Evolutionary conservation across 352 stramenopile species (phyloP).

Genomic region (Phytophthora fragariae): DNA sequence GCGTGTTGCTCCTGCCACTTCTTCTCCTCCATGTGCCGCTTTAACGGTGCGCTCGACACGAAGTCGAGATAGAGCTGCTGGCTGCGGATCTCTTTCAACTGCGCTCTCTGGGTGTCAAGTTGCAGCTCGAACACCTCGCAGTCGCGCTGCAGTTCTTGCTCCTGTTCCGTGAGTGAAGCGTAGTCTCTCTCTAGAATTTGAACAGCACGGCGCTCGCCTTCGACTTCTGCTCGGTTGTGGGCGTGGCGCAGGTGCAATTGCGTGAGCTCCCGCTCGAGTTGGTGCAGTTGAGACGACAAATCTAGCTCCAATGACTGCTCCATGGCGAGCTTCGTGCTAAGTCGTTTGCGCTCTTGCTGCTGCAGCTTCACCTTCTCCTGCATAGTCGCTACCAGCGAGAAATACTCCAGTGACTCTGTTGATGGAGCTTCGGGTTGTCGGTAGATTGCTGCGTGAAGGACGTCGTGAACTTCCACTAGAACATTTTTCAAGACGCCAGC

Average conservation of each 20-base stretch:
- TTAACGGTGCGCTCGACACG: constrained; percentile 60
- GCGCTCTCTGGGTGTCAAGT: constrained; percentile 46
- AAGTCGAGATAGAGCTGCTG: constrained; percentile 69
- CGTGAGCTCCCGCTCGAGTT: constrained; percentile 50
- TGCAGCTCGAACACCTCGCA: constrained; percentile 52
- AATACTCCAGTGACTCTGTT: constrained; percentile 20
- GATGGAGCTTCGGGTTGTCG: background rate
- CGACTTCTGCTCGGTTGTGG: constrained; percentile 49
- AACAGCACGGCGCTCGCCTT: constrained; percentile 48
- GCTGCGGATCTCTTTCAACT: constrained; percentile 53
- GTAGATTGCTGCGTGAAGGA: constrained; percentile 26
- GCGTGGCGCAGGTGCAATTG: constrained; percentile 42
- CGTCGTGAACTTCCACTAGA: constrained; percentile 24
- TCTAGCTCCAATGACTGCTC: constrained; percentile 54
- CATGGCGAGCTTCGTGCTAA: constrained; percentile 51
- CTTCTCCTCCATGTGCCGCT: constrained; percentile 70
- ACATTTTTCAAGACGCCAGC: constrained; percentile 36
- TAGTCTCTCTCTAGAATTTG: constrained; percentile 63
- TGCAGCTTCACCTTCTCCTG: constrained; percentile 34
- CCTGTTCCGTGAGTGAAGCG: constrained; percentile 48
- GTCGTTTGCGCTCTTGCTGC: constrained; percentile 21
- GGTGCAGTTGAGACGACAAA: constrained; percentile 37
- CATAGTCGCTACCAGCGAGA: constrained; percentile 26
- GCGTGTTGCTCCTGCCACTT: constrained; percentile 63
- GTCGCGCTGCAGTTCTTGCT: constrained; percentile 51